These are phyloP conservation scores for Lolium perenne DNA, from an alignment of 176 grass and related monocot species.

Conservation along the genomic window DNA sequence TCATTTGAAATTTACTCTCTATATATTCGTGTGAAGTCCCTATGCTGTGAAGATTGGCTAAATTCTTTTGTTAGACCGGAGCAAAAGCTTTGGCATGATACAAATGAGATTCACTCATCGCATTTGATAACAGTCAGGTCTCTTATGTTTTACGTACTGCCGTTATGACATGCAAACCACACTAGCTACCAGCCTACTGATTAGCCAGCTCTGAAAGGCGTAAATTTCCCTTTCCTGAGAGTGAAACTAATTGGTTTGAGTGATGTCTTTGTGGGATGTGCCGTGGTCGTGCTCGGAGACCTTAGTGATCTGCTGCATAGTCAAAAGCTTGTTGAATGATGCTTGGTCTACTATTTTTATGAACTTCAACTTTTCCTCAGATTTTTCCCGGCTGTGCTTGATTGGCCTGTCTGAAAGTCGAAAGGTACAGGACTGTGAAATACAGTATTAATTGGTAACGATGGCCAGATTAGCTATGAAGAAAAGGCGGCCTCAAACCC, in stretches of 20 bases:
- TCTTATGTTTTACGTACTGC: neutral
- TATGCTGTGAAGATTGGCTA: neutral
- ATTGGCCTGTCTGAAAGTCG: conserved; percentile 29
- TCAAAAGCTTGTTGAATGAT: conserved; percentile 41
- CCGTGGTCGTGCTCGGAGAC: neutral
- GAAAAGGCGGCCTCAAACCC: too few relatives aligned
- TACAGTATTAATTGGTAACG: conserved; percentile 3
- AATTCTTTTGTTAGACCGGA: neutral
- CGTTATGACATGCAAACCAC: conserved; percentile 5
- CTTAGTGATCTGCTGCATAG: conserved; percentile 7
- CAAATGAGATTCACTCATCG: neutral
- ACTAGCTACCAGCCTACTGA: conserved; percentile 27
- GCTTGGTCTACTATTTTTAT: conserved; percentile 35
- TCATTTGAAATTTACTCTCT: neutral
- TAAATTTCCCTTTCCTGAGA: conserved; percentile 25
- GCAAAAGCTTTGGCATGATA: neutral
- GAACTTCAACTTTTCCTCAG: conserved; percentile 16
- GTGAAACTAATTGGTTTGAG: conserved; percentile 15
- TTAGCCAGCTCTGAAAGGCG: conserved; percentile 25
- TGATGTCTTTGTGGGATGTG: conserved; percentile 16
- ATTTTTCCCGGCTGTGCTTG: conserved; percentile 5
- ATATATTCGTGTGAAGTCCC: neutral
- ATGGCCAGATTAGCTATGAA: conserved; percentile 12
- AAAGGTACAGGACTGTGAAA: conserved; percentile 37
- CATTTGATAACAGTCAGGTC: neutral